Conservation (phyloP, 2,329 filamentous ascomycete species). For the Rhynchosporium secalis region DNA sequence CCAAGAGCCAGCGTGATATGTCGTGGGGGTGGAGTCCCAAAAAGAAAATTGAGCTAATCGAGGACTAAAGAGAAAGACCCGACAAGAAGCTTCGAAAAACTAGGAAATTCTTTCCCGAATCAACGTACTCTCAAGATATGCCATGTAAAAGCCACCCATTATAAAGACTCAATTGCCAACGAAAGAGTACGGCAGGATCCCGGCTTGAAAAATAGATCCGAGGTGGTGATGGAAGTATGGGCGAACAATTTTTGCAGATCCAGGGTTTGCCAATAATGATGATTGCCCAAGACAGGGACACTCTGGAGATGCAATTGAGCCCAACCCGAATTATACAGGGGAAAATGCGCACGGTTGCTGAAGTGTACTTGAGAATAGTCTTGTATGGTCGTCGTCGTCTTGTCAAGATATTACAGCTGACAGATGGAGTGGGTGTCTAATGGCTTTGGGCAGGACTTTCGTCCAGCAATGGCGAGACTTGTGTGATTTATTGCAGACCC, state of each 20-base stretch:
- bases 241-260: conserved; percentile 31
- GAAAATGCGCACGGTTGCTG: conserved; percentile 40
- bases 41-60: conserved; percentile 22
- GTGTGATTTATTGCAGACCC: conserved; percentile 62
- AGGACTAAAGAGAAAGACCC: conserved; percentile 20
- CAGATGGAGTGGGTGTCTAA: conserved; percentile 39
- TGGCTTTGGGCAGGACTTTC: conserved; percentile 40
- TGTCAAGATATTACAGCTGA: conserved; percentile 40
- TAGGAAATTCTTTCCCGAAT: conserved; percentile 28
- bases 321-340: conserved; percentile 50
- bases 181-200: conserved; percentile 27
- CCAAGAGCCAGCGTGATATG: conserved; percentile 21
- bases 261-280: conserved; percentile 31
- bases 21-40: conserved; percentile 24
- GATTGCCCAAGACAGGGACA: conserved; percentile 32
- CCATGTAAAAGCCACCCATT: conserved; percentile 68
- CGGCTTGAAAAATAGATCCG: conserved; percentile 28
- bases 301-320: conserved; percentile 53
- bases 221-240: conserved; percentile 32
- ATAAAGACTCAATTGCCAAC: conserved; percentile 36
- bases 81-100: conserved; percentile 32
- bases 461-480: conserved; percentile 59
- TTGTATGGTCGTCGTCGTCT: conserved; percentile 40
- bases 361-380: conserved; percentile 37
- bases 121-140: conserved; percentile 42